Base-by-base conservation (phyloP, 164 flowering plant species). In the Sedum album region DNA sequence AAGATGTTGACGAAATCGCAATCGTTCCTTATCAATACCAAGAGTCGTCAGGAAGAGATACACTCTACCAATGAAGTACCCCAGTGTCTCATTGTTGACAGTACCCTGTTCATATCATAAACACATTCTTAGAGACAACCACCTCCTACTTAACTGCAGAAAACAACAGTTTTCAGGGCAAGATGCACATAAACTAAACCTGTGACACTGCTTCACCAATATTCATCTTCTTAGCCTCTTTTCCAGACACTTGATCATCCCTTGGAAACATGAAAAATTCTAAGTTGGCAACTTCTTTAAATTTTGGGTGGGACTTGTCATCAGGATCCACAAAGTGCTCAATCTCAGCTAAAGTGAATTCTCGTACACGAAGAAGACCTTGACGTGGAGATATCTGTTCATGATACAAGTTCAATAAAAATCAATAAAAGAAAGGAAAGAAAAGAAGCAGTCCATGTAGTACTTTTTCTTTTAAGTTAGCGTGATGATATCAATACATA, bases 281-380 rank as follows among this genome's bases (percentile, higher is more conserved):
- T 76, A 91, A 77, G 21, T 85, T 65, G 44, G 84, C 87, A 81
- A 94, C 89, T 31, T 90, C 91, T 35, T 75, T 60, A 73, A 76
- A 94, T 72, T 88, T 94, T 31, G 94, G 97, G 68, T 91, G 97
- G 67, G 96, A 82, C 73, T 94, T 94, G 71, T 94, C 90, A 8
- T 90, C 89, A 64, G 97, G 96, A 73, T 91, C 99, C 63, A 91
- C 97, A 81, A 94, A 94, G 74, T 91, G 97, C 78, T 94, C 97
- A 71, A 94, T 91, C 78, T 94, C 99, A 0, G 99, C 97, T 4
- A 94, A 79, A 14, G 99, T 94, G 70, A 94, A 94, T 66, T 94
- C 99, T 31, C 97, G 92, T 17, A 92, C 99, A 71, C 97, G 82
- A 15, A 94, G 72, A 73, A 94, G 99, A 13, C 99, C 99, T 90